phyloP scores from a whole-genome alignment of 2,329 filamentous ascomycete species.

The Alternaria atra region DNA sequence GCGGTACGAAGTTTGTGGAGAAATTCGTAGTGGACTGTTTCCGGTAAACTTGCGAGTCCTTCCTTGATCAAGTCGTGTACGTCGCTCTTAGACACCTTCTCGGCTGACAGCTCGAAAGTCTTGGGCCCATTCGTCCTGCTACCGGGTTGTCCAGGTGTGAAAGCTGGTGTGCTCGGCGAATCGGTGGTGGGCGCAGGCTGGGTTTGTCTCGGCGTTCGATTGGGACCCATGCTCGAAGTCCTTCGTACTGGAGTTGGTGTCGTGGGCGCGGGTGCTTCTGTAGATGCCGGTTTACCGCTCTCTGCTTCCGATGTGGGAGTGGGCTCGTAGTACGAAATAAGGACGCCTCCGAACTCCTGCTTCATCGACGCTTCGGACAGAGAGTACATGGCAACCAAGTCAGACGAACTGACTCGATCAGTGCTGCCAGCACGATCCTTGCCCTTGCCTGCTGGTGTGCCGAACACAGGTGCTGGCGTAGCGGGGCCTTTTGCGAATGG shows the following conservation, averaged over 20 bases:
- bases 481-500: constrained; percentile 77
- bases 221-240: constrained; percentile 62
- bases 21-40: constrained; percentile 80
- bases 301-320: constrained; percentile 43
- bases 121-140: constrained; percentile 45
- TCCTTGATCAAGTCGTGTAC: constrained; percentile 55
- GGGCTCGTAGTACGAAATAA: constrained; percentile 77
- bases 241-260: constrained; percentile 81
- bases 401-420: constrained; percentile 59
- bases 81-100: constrained; percentile 55
- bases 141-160: constrained; percentile 48
- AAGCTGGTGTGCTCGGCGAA: constrained; percentile 59
- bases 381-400: constrained; percentile 77
- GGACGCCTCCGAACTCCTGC: constrained; percentile 82
- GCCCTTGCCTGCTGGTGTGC: constrained; percentile 69
- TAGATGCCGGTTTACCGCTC: constrained; percentile 24
- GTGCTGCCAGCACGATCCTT: constrained; percentile 63
- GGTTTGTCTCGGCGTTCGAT: constrained; percentile 62
- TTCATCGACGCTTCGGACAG: constrained; percentile 60
- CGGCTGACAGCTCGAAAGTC: constrained; percentile 68
- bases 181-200: constrained; percentile 55
- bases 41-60: constrained; percentile 69
- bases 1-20: constrained; percentile 84
- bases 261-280: constrained; percentile 66
- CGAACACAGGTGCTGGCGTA: constrained; percentile 60